Conservation (phyloP, 1,284 basidiomycete genomes). For the Sanguinoderma infundibulare region DNA sequence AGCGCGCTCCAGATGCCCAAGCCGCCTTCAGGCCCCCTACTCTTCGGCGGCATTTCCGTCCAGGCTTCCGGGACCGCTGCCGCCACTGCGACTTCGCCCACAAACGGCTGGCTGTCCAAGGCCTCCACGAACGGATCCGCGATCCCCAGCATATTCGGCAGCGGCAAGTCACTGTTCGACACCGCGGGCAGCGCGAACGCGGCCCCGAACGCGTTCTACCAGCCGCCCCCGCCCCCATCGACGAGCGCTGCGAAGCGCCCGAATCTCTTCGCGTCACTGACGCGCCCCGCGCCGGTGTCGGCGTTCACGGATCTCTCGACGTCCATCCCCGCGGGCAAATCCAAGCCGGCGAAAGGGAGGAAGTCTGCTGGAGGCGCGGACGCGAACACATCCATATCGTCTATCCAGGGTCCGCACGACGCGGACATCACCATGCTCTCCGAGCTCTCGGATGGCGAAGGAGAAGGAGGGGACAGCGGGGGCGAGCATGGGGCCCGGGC, state of each 20-base stretch:
- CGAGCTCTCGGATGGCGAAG: constrained; percentile 14
- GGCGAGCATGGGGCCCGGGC: constrained; percentile 7
- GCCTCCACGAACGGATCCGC: constrained; percentile 18
- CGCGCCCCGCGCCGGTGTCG: constrained; percentile 16
- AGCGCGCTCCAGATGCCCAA: constrained; percentile 14
- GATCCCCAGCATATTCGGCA: constrained; percentile 10
- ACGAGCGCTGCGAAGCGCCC: constrained; percentile 23
- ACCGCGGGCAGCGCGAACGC: constrained; percentile 48
- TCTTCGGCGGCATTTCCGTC: constrained; percentile 11
- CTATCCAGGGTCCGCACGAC: constrained; percentile 20
- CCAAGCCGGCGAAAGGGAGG: constrained; percentile 4
- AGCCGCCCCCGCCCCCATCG: constrained; percentile 46
- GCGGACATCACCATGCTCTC: constrained; percentile 29
- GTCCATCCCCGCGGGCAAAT: background rate
- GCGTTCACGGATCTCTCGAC: constrained; percentile 19
- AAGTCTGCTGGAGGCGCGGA: constrained; percentile 8
- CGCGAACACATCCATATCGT: constrained; percentile 6
- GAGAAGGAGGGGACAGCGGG: background rate
- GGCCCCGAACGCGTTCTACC: constrained; percentile 64
- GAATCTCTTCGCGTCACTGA: constrained; percentile 15
- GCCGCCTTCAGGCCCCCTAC: constrained; percentile 15
- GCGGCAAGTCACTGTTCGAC: constrained; percentile 48
- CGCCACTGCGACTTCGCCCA: background rate
- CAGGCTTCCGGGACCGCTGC: background rate
- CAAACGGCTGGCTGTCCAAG: constrained; percentile 8